Conservation (phyloP, 164 flowering plant genomes). For the Vitis riparia region DNA sequence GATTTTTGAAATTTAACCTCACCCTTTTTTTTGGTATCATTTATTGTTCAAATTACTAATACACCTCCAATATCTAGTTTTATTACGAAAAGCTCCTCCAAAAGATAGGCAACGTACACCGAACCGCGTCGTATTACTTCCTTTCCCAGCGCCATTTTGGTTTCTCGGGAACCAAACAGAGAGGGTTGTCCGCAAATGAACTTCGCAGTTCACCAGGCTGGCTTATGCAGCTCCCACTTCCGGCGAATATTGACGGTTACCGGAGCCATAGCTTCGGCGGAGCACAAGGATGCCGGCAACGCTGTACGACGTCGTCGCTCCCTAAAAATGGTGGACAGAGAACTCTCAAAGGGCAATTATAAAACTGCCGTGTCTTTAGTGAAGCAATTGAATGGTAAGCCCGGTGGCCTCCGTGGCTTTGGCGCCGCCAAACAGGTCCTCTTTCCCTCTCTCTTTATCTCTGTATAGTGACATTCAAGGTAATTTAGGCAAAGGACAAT, state of each 20-base stretch:
- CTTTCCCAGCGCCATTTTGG: too few species aligned
- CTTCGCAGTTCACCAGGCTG: too few species aligned
- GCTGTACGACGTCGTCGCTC: slow-evolving; percentile 20
- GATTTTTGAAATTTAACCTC: too few species aligned
- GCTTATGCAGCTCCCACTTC: too few species aligned
- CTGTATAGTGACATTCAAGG: not conserved
- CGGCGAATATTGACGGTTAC: not conserved
- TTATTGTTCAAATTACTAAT: too few species aligned
- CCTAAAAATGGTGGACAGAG: slow-evolving; percentile 27
- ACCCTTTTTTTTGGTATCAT: too few species aligned
- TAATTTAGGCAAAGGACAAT: too few species aligned
- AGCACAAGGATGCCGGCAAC: not conserved
- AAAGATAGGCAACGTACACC: too few species aligned
- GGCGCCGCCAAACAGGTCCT: slow-evolving; percentile 32
- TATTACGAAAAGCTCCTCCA: too few species aligned
- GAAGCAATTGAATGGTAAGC: slow-evolving; percentile 32
- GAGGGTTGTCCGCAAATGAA: too few species aligned
- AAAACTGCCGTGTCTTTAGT: slow-evolving; percentile 28
- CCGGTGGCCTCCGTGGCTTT: slow-evolving; percentile 33
- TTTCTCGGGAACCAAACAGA: too few species aligned
- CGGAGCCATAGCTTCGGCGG: not conserved
- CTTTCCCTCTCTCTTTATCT: not conserved
- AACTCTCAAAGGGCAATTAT: slow-evolving; percentile 26
- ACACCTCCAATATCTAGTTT: not conserved
- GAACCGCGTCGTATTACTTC: too few species aligned